Evolutionary conservation across 352 stramenopile species (phyloP), one percentile per base, ranked within the genome.

Genomic region (Lagenidium giganteum): DNA sequence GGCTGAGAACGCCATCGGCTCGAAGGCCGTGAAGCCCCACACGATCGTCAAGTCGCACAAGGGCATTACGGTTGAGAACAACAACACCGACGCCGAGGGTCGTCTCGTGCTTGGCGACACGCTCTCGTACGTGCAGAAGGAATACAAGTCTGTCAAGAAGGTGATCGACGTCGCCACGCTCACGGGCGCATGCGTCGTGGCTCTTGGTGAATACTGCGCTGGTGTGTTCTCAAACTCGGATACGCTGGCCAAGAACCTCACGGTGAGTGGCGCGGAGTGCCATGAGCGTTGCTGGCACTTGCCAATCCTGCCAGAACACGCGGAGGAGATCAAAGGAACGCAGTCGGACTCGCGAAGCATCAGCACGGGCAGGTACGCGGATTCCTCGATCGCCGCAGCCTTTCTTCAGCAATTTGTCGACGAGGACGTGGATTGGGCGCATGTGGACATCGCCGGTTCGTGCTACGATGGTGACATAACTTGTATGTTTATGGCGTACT

Each of bases 121-220:
- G 34, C 71, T 96, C 43, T 89, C 87, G 42, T 95, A 91, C 54
- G 65, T 95, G 45, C 72, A 95, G 64, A 73, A 93, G 56, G 55
- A 87, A 48, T 90, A 91, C 70, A 84, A 83, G 32, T n/a, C n/a
- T n/a, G 80, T 87, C 7, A 82, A 97, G 57, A 90, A 82, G n/a
- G 60, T 98, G 40, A 88, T 98, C 42, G 91, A 98, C 49, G 83
- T 97, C 16, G 92, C 91, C 25, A 98, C 94, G 31, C 72, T 98
- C 22, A 97, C 91, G 21, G 87, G 86, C 26, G 87, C 87, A 12
- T 96, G 87, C 49, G 82, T 95, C 35, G 74, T 96, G 18, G 84
- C 85, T 8, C 62, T 96, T 27, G 93, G 82, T 25, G 78, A 93
- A 42, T 74, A 91, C 54, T 93, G 86, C 32, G 91, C 88, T 5